phyloP scores from a whole-genome alignment of 169 alveolate genomes.

The Plasmodium relictum region DNA sequence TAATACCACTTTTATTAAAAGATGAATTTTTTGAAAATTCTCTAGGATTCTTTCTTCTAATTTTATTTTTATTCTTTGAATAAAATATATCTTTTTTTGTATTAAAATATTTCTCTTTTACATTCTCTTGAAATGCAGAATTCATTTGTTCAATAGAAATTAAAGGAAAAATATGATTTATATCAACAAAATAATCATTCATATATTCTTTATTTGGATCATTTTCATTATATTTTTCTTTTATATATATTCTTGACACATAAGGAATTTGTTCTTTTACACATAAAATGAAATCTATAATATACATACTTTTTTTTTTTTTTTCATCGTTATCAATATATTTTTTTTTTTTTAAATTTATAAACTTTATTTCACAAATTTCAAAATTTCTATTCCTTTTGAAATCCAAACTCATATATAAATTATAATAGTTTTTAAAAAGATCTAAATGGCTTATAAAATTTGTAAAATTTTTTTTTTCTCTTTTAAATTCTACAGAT shows the following conservation, averaged over 20 bases:
- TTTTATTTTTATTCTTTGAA: conserved; percentile 25
- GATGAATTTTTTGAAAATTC: conserved; percentile 17
- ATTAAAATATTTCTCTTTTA: conserved; percentile 28
- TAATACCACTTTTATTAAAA: conserved; percentile 6
- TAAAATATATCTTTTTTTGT: conserved; percentile 12
- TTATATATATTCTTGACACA: conserved; percentile 49
- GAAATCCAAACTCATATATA: conserved; percentile 28
- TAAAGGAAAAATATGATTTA: conserved; percentile 37
- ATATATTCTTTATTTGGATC: conserved; percentile 10
- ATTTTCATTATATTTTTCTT: neutral
- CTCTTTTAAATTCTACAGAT: neutral
- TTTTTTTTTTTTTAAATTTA: conserved; percentile 44
- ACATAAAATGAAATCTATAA: conserved; percentile 61
- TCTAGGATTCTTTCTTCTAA: conserved; percentile 27
- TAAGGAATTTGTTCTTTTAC: conserved; percentile 70
- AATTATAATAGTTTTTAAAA: conserved; percentile 50
- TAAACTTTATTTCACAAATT: conserved; percentile 41
- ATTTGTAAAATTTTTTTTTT: neutral
- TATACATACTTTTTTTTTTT: conserved; percentile 26
- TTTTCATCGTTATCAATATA: neutral
- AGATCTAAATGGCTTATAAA: conserved; percentile 37
- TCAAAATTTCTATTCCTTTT: conserved; percentile 50
- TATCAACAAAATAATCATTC: conserved; percentile 54
- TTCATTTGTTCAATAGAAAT: conserved; percentile 50
- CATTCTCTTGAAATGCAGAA: conserved; percentile 34